phyloP scores from a whole-genome alignment of 2,329 filamentous ascomycete genomes.

The Fusarium fujikuroi region DNA sequence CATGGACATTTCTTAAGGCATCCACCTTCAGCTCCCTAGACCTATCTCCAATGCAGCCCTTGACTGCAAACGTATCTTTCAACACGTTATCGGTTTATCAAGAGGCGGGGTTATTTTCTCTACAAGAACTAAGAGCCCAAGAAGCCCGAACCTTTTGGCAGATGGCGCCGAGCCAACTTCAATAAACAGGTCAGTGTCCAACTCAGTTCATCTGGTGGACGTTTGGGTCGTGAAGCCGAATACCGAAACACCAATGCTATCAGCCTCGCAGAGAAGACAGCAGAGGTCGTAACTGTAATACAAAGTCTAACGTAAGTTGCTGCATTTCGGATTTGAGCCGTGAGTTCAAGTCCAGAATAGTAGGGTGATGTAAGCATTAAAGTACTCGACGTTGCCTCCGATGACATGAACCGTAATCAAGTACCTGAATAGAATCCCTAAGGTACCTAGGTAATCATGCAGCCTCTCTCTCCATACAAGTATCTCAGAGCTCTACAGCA shows the following conservation, averaged over 20 bases:
- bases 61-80: constrained; percentile 20
- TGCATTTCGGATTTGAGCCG: background rate
- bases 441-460: background rate
- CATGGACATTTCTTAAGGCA: constrained; percentile 21
- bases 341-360: constrained; percentile 9
- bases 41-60: constrained; percentile 15
- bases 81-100: constrained; percentile 29
- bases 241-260: constrained; percentile 11
- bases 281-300: constrained; percentile 3
- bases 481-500: constrained; percentile 7
- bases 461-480: constrained; percentile 7
- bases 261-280: background rate
- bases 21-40: constrained; percentile 11
- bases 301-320: constrained; percentile 3
- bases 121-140: background rate
- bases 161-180: constrained; percentile 27
- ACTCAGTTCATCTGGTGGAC: background rate
- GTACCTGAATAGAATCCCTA: background rate
- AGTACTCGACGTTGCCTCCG: background rate
- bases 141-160: constrained; percentile 2
- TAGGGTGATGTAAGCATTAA: constrained; percentile 33
- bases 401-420: constrained; percentile 5
- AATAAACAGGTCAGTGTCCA: constrained; percentile 2
- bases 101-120: constrained; percentile 22
- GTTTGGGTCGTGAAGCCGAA: constrained; percentile 10